phyloP scores from a whole-genome alignment of 2,329 filamentous ascomycete species.

The Microsporum canis region DNA sequence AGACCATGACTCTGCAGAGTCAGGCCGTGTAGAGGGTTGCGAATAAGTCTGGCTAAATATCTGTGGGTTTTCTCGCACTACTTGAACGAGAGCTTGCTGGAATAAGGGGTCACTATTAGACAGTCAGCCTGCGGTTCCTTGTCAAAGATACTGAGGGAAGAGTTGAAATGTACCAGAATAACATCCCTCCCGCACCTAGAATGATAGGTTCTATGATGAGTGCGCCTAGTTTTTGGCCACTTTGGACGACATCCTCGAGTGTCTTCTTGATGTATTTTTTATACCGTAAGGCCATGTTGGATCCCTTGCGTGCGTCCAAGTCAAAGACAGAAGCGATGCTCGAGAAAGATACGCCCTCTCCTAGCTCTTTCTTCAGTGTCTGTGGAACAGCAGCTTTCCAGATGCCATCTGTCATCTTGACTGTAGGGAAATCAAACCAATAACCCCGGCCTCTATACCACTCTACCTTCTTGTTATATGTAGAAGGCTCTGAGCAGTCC shows the following conservation, averaged over 20 bases:
- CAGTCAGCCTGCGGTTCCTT: not conserved
- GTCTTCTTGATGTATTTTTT: slow-evolving; percentile 46
- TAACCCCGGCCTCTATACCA: slow-evolving; percentile 71
- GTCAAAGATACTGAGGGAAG: not conserved
- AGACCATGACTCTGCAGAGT: slow-evolving; percentile 43
- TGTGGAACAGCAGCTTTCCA: slow-evolving; percentile 55
- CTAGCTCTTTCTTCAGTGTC: slow-evolving; percentile 38
- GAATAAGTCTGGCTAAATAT: slow-evolving; percentile 36
- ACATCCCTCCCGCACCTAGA: slow-evolving; percentile 73
- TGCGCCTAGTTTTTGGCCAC: slow-evolving; percentile 60
- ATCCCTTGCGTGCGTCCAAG: slow-evolving; percentile 38
- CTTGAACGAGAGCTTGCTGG: slow-evolving; percentile 57
- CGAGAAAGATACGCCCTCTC: slow-evolving; percentile 34
- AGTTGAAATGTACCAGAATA: slow-evolving; percentile 51
- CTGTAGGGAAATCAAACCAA: slow-evolving; percentile 70
- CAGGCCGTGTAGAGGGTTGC: slow-evolving; percentile 13
- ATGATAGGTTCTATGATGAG: slow-evolving; percentile 71
- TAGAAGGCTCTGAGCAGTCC: slow-evolving; percentile 68
- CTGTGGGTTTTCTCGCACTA: slow-evolving; percentile 49
- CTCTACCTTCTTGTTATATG: slow-evolving; percentile 71
- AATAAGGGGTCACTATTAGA: slow-evolving; percentile 62
- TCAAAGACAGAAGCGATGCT: slow-evolving; percentile 52
- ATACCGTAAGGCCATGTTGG: slow-evolving; percentile 43
- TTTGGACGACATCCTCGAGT: slow-evolving; percentile 38
- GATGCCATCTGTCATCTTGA: slow-evolving; percentile 53